Evolutionary conservation across 1,284 basidiomycete genomes (phyloP), one percentile per base, ranked within the genome.

Genomic region (Sporisorium exsertum): DNA sequence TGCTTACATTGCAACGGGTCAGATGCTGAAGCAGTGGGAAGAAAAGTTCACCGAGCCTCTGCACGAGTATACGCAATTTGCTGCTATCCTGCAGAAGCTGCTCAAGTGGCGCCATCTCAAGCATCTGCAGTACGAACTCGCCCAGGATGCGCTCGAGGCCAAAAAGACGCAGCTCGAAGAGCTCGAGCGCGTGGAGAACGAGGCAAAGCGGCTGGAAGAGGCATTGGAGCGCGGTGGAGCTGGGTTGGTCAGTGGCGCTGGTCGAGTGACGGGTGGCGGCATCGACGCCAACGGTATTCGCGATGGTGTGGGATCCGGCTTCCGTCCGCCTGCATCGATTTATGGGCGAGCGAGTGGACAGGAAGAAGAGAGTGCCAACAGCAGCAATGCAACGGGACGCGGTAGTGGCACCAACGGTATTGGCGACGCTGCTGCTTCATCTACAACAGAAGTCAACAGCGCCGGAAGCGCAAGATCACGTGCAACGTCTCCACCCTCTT

Each of bases 51-150:
- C 94, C 16, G 97, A 99, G 85, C 97, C 97, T 3, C 86, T 99
- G 55, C 93, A 97, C 82, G 95, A 97, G 84, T 99, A 99, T 86
- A 89, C 92, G 42, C 96, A 99, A 86, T 99, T 98, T 84, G 94
- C 93, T 9, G 88, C 90, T 13, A 95, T 98, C 80, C 97, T 99
- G 87, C 95, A 94, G 88, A 93, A 93, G 82, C 88, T 98, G 24
- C 90, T 99, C 55, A 91, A 91, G 1, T 99, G 97, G 87, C 91
- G 97, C 33, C 97, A 99, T 86, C 94, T 96, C 87, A 99, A 99
- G 87, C 95, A 99, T 79, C 93, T 96, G 12, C 97, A 99, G 86
- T 95, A 93, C 82, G 97, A 99, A 87, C 92, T 97, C 89, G 96
- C 96, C 0, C 93, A 95, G 84, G 96, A 98, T 82, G 89, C 90